Base-by-base conservation (phyloP, 345 rosid species). In the Mallotus nudiflorus region DNA sequence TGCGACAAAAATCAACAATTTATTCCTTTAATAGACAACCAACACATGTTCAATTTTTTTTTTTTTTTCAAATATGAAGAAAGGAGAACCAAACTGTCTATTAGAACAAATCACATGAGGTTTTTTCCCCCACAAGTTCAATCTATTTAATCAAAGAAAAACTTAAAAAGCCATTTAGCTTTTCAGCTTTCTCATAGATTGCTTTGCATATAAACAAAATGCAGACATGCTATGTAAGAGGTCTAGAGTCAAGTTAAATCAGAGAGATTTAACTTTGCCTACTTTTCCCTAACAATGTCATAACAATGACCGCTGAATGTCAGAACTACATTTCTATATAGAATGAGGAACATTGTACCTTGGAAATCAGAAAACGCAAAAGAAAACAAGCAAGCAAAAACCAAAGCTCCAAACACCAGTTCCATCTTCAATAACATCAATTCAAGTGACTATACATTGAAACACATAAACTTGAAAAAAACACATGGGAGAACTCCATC, bases 311-410 rank as follows among this genome's bases (percentile, higher is more conserved):
- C 35, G 9, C 9, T 19, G 9, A 1, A 52, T 6, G 24, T 52
- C 1, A 63, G 19, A 4, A 39, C 9, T 39, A 63, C 5, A 42
- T 44, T 42, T 15, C 13, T 45, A 24, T 51, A 24, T 18, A 8
- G 6, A 24, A 35, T 16, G 48, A 57, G 31, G 33, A 39, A 31
- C 29, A 53, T 31, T 11, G 15, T 84, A 94, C 98, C 98, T 94
- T 94, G 98, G 24, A 44, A 75, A 83, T 94, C 91, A 39, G 93
- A 85, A 22, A 73, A 68, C 27, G 76, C 93, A 70, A 75, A 71
- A 33, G 91, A 72, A 59, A 68, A 82, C 73, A 90, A 83, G 72
- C 75, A 82, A 67, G 83, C 68, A 71, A 91, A 74, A 25, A 84
- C 24, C 69, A 88, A 58, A 31, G 80, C 73, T 66, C 74, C 63